These are phyloP conservation scores for Cladosporium sp. DNA, from an alignment of 2,329 filamentous ascomycete genomes.

Conservation along the genomic window DNA sequence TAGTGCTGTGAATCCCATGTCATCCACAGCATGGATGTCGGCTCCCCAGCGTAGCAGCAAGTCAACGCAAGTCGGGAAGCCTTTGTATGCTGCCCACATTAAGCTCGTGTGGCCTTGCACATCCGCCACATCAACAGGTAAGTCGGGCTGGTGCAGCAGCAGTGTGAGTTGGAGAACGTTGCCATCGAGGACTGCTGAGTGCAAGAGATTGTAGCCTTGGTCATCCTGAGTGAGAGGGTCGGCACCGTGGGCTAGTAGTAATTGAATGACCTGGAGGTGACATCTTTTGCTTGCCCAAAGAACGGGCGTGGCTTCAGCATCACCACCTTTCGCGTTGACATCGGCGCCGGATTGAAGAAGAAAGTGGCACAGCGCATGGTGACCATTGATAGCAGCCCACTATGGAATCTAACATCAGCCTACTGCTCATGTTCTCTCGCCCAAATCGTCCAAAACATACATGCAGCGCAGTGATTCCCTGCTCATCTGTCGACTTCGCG, in stretches of 20 bases:
- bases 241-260: conserved; percentile 86
- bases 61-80: conserved; percentile 88
- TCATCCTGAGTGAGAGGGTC: conserved; percentile 90
- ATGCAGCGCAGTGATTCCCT: conserved; percentile 94
- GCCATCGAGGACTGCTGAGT: conserved; percentile 95
- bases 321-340: conserved; percentile 92
- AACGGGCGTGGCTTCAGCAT: conserved; percentile 88
- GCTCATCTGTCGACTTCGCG: conserved; percentile 80
- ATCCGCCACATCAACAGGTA: conserved; percentile 89
- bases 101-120: conserved; percentile 87
- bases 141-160: conserved; percentile 83
- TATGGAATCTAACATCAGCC: conserved; percentile 43
- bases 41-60: conserved; percentile 93
- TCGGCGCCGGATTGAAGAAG: conserved; percentile 83
- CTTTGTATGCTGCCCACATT: conserved; percentile 99
- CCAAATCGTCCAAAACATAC: conserved; percentile 53
- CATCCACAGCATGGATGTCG: conserved; percentile 85
- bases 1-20: conserved; percentile 89
- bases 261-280: conserved; percentile 93
- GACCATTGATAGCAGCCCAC: conserved; percentile 99
- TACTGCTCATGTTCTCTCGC: conserved; percentile 3
- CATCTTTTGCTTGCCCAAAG: conserved; percentile 97
- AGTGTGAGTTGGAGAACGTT: conserved; percentile 88
- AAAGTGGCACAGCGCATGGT: conserved; percentile 95
- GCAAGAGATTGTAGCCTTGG: conserved; percentile 96